Evolutionary conservation across 1,284 basidiomycete genomes (phyloP), one percentile per base, ranked within the genome.

Genomic region (Ganoderma lucidum): DNA sequence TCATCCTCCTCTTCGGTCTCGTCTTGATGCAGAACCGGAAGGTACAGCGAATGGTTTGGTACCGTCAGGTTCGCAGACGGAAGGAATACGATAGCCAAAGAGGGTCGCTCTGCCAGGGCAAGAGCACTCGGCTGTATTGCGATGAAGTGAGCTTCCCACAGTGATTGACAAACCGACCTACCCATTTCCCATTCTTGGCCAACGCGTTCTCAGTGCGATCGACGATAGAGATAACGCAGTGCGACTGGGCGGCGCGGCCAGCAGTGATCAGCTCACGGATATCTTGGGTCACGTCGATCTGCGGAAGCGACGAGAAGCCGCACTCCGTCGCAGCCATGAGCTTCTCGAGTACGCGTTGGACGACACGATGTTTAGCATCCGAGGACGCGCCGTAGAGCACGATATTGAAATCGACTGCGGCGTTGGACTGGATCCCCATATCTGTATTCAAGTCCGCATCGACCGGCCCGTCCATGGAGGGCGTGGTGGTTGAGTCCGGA

Each of bases 1-100:
- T 78, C 72, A 42, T 78, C 71, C 39, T 81, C 78, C 51, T 81
- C 76, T 19, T 79, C 70, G 15, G 76, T 76, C 12, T 80, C 70
- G 9, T 77, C 72, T 30, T 84, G 42, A 28, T 84, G 77, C 68
- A 88, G 73, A 55, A 92, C 83, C 5, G 91, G 91, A 65, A 93
- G 83, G 77, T 89, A 90, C 23, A 86, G 78, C 45, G 86, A 85
- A 76, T 91, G 90, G 65, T 84, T 81, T 35, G 84, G 82, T 19
- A 91, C 77, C 63, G 73, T 74, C 23, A 81, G 75, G 58, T 85
- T 77, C 58, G 79, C 75, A 67, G 83, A 83, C 60, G 91, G 92
- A 59, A 92, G 79, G 78, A 87, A 91, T 62, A 93, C 80, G 70
- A 93, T 81, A 41, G 89, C 92, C 72, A 93, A 81, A 51, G 90